Percentiles rank a stretch among this genome's conserved stretches.
phyloP scores from a whole-genome alignment of 208 protist species.

The Crithidia mellificae region DNA sequence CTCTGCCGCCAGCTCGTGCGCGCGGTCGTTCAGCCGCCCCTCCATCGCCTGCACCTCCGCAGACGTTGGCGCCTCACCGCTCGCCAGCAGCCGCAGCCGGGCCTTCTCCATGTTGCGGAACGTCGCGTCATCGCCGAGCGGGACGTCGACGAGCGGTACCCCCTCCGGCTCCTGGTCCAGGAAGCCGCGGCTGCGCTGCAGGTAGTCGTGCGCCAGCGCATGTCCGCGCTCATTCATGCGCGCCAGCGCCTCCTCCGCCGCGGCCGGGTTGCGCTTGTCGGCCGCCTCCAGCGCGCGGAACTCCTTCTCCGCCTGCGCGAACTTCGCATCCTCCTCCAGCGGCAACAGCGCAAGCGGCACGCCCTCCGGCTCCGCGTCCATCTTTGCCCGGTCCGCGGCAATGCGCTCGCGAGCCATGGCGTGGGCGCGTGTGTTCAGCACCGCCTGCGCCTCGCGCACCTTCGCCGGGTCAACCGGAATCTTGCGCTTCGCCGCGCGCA shows the following conservation, averaged over 20 bases:
- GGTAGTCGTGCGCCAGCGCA: constrained; percentile 58
- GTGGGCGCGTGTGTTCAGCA: constrained; percentile 61
- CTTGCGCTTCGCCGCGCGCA: constrained; percentile 49
- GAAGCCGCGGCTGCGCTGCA: constrained; percentile 56
- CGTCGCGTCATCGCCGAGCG: constrained; percentile 50
- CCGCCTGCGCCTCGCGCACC: constrained; percentile 47
- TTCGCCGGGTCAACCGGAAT: constrained; percentile 18
- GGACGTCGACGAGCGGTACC: constrained; percentile 57
- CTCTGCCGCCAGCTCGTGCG: constrained; percentile 55
- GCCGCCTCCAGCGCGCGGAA: constrained; percentile 49
- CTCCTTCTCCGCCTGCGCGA: constrained; percentile 62
- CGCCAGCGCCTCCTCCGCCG: constrained; percentile 41
- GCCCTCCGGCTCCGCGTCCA: constrained; percentile 64
- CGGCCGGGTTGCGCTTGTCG: constrained; percentile 29
- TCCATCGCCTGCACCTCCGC: constrained; percentile 46
- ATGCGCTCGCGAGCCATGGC: constrained; percentile 60
- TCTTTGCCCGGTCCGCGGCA: constrained; percentile 47
- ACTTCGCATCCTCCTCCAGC: constrained; percentile 62
- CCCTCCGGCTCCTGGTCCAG: constrained; percentile 76
- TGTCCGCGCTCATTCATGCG: constrained; percentile 57
- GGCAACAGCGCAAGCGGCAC: constrained; percentile 61
- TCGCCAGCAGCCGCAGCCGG: constrained; percentile 37
- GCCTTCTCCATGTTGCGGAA: constrained; percentile 54
- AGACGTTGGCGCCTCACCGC: constrained; percentile 32
- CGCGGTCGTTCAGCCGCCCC: constrained; percentile 61